phyloP scores from a whole-genome alignment of 192 early-diverging fungal species.

The Linnemannia schmuckeri region DNA sequence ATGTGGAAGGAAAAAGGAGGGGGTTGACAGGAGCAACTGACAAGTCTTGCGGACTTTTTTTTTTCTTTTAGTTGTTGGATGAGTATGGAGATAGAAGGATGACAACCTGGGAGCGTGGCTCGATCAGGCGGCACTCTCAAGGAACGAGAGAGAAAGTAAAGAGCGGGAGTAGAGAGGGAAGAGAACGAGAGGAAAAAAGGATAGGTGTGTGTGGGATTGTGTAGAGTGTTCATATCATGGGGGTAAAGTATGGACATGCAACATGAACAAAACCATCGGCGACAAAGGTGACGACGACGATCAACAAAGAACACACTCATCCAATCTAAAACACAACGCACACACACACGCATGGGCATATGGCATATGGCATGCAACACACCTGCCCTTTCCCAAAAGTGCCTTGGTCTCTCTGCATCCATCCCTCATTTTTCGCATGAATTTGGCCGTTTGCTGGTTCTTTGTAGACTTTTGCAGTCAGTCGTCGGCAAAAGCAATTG shows the following conservation, averaged over 20 bases:
- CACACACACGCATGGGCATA: not conserved
- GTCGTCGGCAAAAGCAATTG: not conserved
- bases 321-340: too few relatives aligned
- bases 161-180: not conserved
- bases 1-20: slow-evolving; percentile 20
- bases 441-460: not conserved
- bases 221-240: slow-evolving; percentile 12
- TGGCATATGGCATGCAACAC: not conserved
- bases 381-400: not conserved
- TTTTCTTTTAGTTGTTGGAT: not conserved
- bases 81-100: not conserved
- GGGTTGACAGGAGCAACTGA: slow-evolving; percentile 27
- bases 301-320: not conserved
- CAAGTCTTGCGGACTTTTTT: slow-evolving; percentile 1
- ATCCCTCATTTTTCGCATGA: not conserved
- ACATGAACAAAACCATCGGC: slow-evolving; percentile 3
- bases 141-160: not conserved
- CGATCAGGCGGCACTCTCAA: slow-evolving; percentile 19
- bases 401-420: not conserved
- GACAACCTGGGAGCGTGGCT: slow-evolving; percentile 16
- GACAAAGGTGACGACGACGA: not conserved
- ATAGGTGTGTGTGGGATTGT: not conserved
- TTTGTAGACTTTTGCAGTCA: not conserved
- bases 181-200: not conserved
- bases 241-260: not conserved